These are phyloP conservation scores for Megacollybia platyphylla DNA, from an alignment of 1,284 basidiomycete genomes.

Conservation along the genomic window DNA sequence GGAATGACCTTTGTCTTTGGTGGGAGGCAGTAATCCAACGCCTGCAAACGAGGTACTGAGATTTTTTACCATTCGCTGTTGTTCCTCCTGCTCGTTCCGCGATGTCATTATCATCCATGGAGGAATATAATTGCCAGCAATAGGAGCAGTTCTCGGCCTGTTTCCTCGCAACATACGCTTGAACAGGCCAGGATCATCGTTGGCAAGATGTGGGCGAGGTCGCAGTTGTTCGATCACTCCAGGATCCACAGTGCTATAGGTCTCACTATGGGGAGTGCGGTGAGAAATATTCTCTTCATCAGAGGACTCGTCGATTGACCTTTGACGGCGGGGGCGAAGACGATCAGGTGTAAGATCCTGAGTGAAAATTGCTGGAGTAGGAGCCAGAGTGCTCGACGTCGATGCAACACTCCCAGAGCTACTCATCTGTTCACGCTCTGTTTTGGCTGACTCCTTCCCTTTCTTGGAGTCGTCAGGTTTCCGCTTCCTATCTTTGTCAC, in stretches of 20 bases:
- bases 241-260: slow-evolving; percentile 58
- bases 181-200: background rate
- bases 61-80: slow-evolving; percentile 52
- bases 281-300: slow-evolving; percentile 25
- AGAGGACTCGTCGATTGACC: slow-evolving; percentile 3
- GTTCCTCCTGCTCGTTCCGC: slow-evolving; percentile 50
- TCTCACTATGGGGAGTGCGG: slow-evolving; percentile 62
- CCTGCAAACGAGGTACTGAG: slow-evolving; percentile 66
- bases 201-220: background rate
- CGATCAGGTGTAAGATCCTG: background rate
- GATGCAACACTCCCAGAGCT: slow-evolving; percentile 12
- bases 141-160: background rate
- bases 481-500: slow-evolving; percentile 12
- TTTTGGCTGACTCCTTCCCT: slow-evolving; percentile 5
- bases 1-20: slow-evolving; percentile 13
- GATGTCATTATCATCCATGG: slow-evolving; percentile 60
- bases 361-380: background rate
- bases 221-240: slow-evolving; percentile 35
- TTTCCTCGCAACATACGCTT: background rate
- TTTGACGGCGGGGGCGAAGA: background rate
- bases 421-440: background rate
- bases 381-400: slow-evolving; percentile 1
- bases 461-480: slow-evolving; percentile 8
- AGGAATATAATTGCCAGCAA: slow-evolving; percentile 28
- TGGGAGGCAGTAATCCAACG: slow-evolving; percentile 59